Conservation (phyloP, 139 green algal genomes). For the Picochlorum sp. region DNA sequence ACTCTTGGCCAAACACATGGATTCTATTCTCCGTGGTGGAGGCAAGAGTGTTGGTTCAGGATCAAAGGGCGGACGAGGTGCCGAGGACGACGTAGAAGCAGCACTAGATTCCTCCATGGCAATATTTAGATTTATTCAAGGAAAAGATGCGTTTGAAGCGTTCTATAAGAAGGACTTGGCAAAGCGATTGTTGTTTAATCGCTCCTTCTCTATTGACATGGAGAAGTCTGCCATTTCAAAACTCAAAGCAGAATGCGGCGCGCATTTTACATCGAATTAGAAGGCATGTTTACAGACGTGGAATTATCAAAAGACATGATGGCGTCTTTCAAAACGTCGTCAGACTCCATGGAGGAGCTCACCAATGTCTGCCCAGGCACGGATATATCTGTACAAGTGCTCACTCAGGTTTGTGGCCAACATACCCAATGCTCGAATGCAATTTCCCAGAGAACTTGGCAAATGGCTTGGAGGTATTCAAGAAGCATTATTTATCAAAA, state of each 20-base stretch:
- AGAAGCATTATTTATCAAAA: slow-evolving; percentile 89
- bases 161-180: slow-evolving; percentile 99
- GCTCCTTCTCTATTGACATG: slow-evolving; percentile 74
- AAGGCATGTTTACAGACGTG: slow-evolving; percentile 95
- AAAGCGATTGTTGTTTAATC: slow-evolving; percentile 88
- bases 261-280: slow-evolving; percentile 94
- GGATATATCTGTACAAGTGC: slow-evolving; percentile 82
- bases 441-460: slow-evolving; percentile 73
- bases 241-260: slow-evolving; percentile 94
- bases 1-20: slow-evolving; percentile 94
- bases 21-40: slow-evolving; percentile 70
- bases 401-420: slow-evolving; percentile 96
- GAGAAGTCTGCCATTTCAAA: slow-evolving; percentile 93
- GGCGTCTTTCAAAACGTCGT: slow-evolving; percentile 47
- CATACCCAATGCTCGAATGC: slow-evolving; percentile 74
- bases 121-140: slow-evolving; percentile 89
- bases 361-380: slow-evolving; percentile 40
- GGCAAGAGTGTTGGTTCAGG: slow-evolving; percentile 32
- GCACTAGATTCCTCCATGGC: slow-evolving; percentile 78
- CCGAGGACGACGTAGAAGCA: slow-evolving; percentile 82
- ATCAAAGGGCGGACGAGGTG: slow-evolving; percentile 8
- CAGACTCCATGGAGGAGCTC: background rate
- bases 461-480: slow-evolving; percentile 60
- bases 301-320: slow-evolving; percentile 76
- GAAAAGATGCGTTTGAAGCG: slow-evolving; percentile 99